Base-by-base conservation (phyloP, 1,139 yeast genomes). In the Geotrichum cucujoidarum region DNA sequence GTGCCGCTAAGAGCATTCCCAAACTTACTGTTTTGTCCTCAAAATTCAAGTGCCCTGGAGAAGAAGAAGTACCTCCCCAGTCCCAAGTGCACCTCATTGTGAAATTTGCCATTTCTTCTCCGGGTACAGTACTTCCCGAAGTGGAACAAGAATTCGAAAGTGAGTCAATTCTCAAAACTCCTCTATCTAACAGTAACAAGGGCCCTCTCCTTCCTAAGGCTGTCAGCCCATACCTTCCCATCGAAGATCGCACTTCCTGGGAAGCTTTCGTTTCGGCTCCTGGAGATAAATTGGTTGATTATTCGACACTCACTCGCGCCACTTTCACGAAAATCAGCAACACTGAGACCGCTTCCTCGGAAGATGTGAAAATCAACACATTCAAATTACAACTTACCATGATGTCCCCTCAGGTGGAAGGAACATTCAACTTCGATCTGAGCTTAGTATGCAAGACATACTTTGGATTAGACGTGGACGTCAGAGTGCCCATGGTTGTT, bases 41-140 rank as follows among this genome's bases (percentile, higher is more conserved):
- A 40, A 79, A 77, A 50, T 88, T 90, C 67, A 76, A 78, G 55
- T 96, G 90, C 38, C 95, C 96, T 2, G 98, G 97, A 33, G 97
- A 90, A 69, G 66, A 70, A 24, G 71, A 73, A 31, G 84, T 92
- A 11, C 78, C 95, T 2, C 95, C 97, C 31, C 66, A 70, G 41
- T 78, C 97, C 1, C 78, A 76, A 51, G 80, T 88, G 10, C 90
- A 87, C 63, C 70, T 94, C 53, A 80, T 81, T 25, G 58, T 94
- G 36, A 88, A 88, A 64, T 83, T 86, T 53, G 68, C 87, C 42
- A 80, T 87, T 35, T 81, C 83, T 59, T 85, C 95, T 1, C 80
- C 83, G 1, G 29, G 18, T 3, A 40, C 43, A 16, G 22, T 39
- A 11, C 64, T 66, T 11, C 68, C 74, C 1, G 51, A 66, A 47